Base-by-base conservation (phyloP, 2,329 filamentous ascomycete genomes). In the Microcyclosporella mali region DNA sequence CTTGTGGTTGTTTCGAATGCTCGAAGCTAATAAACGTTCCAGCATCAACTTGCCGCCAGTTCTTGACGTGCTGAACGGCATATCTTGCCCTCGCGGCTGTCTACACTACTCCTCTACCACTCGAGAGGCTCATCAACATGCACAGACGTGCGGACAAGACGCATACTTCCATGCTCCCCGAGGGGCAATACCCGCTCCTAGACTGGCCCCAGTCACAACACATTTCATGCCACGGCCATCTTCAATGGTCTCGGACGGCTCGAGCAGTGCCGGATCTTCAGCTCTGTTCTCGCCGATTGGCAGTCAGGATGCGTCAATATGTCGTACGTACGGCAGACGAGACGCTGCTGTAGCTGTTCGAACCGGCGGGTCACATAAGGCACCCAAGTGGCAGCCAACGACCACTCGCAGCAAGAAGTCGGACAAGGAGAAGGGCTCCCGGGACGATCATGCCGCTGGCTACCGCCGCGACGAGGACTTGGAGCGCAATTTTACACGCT, bases 381-480 rank as follows among this genome's bases (percentile, higher is more conserved):
- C n/a, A n/a, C n/a, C n/a, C 27, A n/a, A 43, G 29, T 12, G 34
- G 32, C 12, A n/a, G n/a, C n/a, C n/a, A n/a, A n/a, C n/a, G n/a
- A n/a, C n/a, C n/a, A n/a, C n/a, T n/a, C n/a, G n/a, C 10, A 32
- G 33, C 31, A 51, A 52, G 46, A 53, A 53, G 32, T 49, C 43
- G 7, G 40, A 46, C 11, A 53, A 53, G 15, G 51, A 53, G 31
- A 47, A 53, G 40, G 25, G 28, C 18, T 45, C 43, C 38, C 43
- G 51, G 21, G 27, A 19, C 18, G 32, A 48, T n/a, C 49, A 48
- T 30, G 46, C 21, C 29, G 31, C 37, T 2, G 44, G 48, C 29
- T 40, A 47, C n/a, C 40, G 29, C 15, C 46, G 43, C n/a, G 21
- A 31, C 8, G 51, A 53, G 27, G 46, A 50, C 36, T 34, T 30